Percentiles rank a stretch among this genome's conserved stretches.
Evolutionary conservation across 495 filamentous ascomycete species (phyloP).

Genomic region (Penicillium diatomitis): DNA sequence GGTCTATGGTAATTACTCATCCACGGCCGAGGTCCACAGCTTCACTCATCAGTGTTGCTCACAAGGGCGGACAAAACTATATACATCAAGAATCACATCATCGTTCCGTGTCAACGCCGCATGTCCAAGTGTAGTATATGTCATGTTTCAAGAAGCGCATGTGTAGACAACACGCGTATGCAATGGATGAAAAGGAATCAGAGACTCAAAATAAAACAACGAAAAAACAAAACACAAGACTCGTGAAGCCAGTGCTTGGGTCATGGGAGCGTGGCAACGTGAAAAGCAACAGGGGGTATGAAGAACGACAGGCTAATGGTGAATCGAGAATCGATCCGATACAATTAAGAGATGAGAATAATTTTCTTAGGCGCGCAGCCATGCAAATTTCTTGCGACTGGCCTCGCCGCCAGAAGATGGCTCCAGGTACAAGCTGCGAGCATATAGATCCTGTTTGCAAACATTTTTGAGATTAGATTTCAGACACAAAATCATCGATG

Average conservation of each 20-base stretch:
- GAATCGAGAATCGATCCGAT: background rate
- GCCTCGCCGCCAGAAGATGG: conserved; percentile 31
- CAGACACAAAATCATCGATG: too few species aligned
- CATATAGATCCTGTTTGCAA: conserved; percentile 30
- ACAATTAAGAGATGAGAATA: background rate
- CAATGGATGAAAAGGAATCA: too few species aligned
- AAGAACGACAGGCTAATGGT: background rate
- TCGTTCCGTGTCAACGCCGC: conserved; percentile 5
- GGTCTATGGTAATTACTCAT: too few species aligned
- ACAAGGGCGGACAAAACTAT: conserved; percentile 8
- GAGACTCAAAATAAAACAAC: background rate
- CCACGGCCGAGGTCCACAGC: background rate
- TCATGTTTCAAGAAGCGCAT: conserved; percentile 8
- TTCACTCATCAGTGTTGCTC: conserved; percentile 5
- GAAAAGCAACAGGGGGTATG: conserved; percentile 8
- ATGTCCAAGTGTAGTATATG: conserved; percentile 10
- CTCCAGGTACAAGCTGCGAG: conserved; percentile 38
- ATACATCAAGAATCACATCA: conserved; percentile 10
- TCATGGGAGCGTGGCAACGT: conserved; percentile 24
- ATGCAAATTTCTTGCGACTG: conserved; percentile 36
- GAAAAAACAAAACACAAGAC: conserved; percentile 3
- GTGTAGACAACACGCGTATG: background rate
- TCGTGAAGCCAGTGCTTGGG: conserved; percentile 11
- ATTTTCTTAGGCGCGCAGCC: conserved; percentile 27
- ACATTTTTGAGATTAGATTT: too few species aligned